Percentiles rank a stretch among this genome's conserved stretches.
Conservation (phyloP, 78 protist genomes). For the Reticulomyxa filosa region DNA sequence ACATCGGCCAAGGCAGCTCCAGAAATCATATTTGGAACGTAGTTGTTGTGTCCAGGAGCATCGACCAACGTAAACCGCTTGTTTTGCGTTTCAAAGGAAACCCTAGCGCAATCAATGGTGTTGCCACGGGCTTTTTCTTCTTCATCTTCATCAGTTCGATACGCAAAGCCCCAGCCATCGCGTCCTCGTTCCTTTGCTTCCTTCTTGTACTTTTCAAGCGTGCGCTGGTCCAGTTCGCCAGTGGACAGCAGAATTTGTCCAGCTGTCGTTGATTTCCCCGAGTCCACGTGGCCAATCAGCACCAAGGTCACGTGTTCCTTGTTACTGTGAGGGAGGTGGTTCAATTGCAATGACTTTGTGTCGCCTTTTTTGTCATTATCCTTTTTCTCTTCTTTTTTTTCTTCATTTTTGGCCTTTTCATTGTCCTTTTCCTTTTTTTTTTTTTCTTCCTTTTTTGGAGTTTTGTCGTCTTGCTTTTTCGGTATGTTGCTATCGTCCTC, state of each 20-base stretch:
- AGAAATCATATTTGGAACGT: conserved; percentile 89
- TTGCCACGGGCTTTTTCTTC: conserved; percentile 78
- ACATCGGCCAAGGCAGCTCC: conserved; percentile 96
- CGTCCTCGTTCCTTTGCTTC: conserved; percentile 81
- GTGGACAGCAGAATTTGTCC: conserved; percentile 27
- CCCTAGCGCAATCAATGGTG: conserved; percentile 63
- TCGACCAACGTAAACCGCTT: conserved; percentile 76
- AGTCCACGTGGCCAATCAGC: conserved; percentile 83
- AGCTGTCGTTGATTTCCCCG: conserved; percentile 22
- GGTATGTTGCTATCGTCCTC: too few species aligned
- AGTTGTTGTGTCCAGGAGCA: conserved; percentile 87
- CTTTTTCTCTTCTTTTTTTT: too few species aligned
- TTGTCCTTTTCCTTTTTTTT: too few species aligned
- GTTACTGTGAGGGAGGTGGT: too few species aligned
- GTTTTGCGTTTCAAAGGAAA: conserved; percentile 76
- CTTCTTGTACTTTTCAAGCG: conserved; percentile 69
- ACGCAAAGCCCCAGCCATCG: conserved; percentile 77
- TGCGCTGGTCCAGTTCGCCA: conserved; percentile 71
- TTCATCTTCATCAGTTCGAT: conserved; percentile 68
- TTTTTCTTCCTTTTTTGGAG: too few species aligned
- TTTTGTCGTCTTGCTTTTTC: too few species aligned
- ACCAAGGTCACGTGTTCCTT: conserved; percentile 50
- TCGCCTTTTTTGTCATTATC: too few species aligned
- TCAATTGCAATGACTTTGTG: too few species aligned
- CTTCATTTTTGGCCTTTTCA: too few species aligned